phyloP scores from a whole-genome alignment of 2,329 filamentous ascomycete genomes.

The Microcyclospora tardicrescens region DNA sequence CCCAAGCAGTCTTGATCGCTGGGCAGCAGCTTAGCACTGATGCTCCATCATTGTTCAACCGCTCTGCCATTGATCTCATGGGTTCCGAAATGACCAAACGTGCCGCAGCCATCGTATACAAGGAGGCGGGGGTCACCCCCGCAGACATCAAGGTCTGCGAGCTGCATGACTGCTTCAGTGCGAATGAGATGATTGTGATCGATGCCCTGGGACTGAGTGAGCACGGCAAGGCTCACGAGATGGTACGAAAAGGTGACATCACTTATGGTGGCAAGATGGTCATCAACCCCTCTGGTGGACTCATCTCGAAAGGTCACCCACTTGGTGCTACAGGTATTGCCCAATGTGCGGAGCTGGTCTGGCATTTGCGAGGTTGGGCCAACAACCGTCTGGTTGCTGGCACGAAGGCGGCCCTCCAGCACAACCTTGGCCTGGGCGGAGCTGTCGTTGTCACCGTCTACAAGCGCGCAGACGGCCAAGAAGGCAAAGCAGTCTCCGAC shows the following conservation, averaged over 20 bases:
- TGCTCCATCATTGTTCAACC: constrained; percentile 62
- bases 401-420: constrained; percentile 68
- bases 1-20: constrained; percentile 76
- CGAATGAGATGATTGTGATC: constrained; percentile 84
- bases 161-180: constrained; percentile 91
- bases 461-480: constrained; percentile 63
- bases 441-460: constrained; percentile 87
- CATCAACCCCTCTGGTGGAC: constrained; percentile 83
- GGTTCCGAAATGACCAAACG: constrained; percentile 72
- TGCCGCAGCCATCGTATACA: constrained; percentile 57
- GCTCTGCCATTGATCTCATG: constrained; percentile 73
- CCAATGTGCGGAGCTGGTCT: constrained; percentile 87
- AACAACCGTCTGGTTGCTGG: constrained; percentile 65
- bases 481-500: constrained; percentile 46
- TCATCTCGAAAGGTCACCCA: constrained; percentile 93
- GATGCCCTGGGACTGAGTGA: constrained; percentile 70
- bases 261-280: constrained; percentile 76
- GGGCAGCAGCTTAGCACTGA: constrained; percentile 85
- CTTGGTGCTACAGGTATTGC: constrained; percentile 89
- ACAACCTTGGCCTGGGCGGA: constrained; percentile 85
- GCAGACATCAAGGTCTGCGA: constrained; percentile 72
- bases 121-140: constrained; percentile 55
- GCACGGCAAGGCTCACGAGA: constrained; percentile 77
- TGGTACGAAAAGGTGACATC: constrained; percentile 76
- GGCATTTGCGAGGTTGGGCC: constrained; percentile 92